Evolutionary conservation across 331 rosid genomes (phyloP).

Genomic region (Stylosanthes scabra): DNA sequence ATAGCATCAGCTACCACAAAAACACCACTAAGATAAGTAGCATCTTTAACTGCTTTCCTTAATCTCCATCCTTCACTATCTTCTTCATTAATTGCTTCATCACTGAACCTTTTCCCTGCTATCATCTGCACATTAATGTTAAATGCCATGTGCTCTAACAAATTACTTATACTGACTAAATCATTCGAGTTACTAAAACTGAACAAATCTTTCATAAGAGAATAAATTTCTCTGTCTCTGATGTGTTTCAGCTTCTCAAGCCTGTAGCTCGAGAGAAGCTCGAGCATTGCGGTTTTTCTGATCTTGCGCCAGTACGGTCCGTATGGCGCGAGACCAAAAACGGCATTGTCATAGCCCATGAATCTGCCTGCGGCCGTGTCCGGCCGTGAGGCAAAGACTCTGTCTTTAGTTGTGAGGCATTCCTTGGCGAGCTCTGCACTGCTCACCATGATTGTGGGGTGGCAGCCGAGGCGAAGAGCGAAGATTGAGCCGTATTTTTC

Average conservation of each 20-base stretch:
- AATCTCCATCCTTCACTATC: constrained; percentile 46
- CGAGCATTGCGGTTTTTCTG: constrained; percentile 55
- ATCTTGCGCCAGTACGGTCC: constrained; percentile 68
- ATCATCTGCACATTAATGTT: constrained; percentile 51
- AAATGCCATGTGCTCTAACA: constrained; percentile 56
- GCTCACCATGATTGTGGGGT: constrained; percentile 47
- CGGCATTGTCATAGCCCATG: constrained; percentile 58
- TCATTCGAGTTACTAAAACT: background rate
- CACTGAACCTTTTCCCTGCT: constrained; percentile 57
- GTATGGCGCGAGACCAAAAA: constrained; percentile 59
- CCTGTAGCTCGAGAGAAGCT: constrained; percentile 58
- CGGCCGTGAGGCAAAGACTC: constrained; percentile 59
- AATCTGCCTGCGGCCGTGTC: constrained; percentile 51
- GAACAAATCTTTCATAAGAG: constrained; percentile 51
- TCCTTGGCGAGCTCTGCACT: constrained; percentile 53
- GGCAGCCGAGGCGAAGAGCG: constrained; percentile 52
- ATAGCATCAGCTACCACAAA: constrained; percentile 52
- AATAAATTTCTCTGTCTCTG: constrained; percentile 44
- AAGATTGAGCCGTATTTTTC: constrained; percentile 58
- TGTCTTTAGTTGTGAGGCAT: constrained; percentile 55
- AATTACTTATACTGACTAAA: constrained; percentile 44
- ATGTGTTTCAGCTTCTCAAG: constrained; percentile 51
- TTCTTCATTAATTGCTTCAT: background rate
- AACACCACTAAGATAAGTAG: constrained; percentile 50
- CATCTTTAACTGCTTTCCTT: constrained; percentile 42